Base-by-base conservation (phyloP, 225 moss, liverwort and hornwort species). In the Straminergon stramineum region DNA sequence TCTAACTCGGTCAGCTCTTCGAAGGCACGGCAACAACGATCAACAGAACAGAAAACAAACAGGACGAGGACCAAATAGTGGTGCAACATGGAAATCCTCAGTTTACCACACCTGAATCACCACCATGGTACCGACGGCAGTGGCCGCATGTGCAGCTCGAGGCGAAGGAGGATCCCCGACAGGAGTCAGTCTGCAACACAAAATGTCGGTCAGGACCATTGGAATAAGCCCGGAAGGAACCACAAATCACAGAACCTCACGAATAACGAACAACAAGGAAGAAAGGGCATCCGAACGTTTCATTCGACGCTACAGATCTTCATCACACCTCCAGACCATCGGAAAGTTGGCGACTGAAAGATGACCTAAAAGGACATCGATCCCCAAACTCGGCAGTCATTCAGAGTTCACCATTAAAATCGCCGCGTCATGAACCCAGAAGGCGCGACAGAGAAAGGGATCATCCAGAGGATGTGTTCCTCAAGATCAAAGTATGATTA, bases 151-250 rank as follows among this genome's bases (percentile, higher is more conserved):
- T 55, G 95, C 95, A 87, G 94, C 95, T 89, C 95, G 94, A 90
- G 95, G 95, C 61, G 95, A 95, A 81, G 95, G 95, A 91, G 95
- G 95, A 94, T 95, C 95, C 67, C 95, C 95, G 80, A 95, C 92
- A 60, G 95, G 95, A 82, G 89, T 92, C 80, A 95, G 90, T 84
- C 95, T 95, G 92, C 84, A 83, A 60, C 85, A 83, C 34, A 87
- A 66, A 75, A 39, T 75, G 76, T 39, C 73, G 13, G 48, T 22
- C 60, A 56, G 56, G 39, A 17, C 17, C 24, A 84, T 61, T 68
- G 28, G 52, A 87, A 74, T 86, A 56, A 55, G 69, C 48, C 39
- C 63, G 11, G 52, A 48, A 56, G 56, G 77, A 35, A 89, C 21
- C 27, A 83, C 17, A 48, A 31, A 66, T 60, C 27, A 55, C 30